These are phyloP conservation scores for Carallia pectinifolia DNA, from an alignment of 345 rosid species.

Conservation along the genomic window DNA sequence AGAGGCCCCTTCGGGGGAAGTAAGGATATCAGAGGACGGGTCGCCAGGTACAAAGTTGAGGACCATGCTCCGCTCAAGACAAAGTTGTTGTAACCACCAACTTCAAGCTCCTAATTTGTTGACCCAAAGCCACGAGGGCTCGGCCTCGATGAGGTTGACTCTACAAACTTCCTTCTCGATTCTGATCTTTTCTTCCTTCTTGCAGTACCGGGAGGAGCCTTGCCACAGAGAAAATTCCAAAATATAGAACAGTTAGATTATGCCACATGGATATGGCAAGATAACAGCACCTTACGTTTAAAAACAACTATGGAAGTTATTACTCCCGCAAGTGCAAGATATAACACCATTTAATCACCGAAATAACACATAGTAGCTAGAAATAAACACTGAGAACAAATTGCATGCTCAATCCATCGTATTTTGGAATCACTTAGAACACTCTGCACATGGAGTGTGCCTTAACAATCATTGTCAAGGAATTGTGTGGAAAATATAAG, in stretches of 20 bases:
- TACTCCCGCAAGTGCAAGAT: background rate
- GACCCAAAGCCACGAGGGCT: conserved; percentile 84
- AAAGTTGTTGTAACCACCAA: too few relatives aligned
- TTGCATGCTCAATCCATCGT: background rate
- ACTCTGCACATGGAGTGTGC: background rate
- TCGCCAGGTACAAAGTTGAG: background rate
- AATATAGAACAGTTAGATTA: conserved; percentile 3
- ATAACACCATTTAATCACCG: background rate
- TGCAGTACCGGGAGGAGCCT: conserved; percentile 94
- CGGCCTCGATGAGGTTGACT: conserved; percentile 51
- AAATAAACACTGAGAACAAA: background rate
- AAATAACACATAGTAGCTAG: background rate
- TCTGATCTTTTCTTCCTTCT: conserved; percentile 72
- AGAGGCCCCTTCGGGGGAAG: background rate
- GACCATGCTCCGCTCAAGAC: background rate
- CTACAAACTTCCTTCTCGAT: conserved; percentile 63
- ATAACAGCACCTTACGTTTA: background rate
- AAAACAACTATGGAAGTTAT: background rate
- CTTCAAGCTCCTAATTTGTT: conserved; percentile 36
- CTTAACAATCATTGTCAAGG: background rate
- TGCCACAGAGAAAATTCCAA: conserved; percentile 10
- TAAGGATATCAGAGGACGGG: conserved; percentile 1
- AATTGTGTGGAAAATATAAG: background rate
- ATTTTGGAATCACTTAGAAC: background rate
- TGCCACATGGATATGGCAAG: background rate